These are phyloP conservation scores for Saccharomyces eubayanus DNA, from an alignment of 805 yeast genomes.

Conservation along the genomic window DNA sequence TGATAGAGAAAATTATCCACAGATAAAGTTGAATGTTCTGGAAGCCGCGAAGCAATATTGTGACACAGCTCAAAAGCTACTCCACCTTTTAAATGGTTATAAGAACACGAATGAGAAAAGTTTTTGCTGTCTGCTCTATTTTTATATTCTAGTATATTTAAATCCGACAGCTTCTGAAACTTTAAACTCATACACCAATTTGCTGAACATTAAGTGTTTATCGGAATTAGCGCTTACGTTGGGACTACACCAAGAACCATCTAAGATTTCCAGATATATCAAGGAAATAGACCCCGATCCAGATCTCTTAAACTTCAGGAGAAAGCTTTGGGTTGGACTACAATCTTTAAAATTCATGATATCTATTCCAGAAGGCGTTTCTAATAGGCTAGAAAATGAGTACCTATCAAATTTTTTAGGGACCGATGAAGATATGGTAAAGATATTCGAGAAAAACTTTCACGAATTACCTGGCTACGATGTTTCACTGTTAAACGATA, in stretches of 20 bases:
- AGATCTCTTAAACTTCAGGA: conserved; percentile 2
- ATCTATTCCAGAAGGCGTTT: conserved; percentile 6
- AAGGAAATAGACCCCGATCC: neutral
- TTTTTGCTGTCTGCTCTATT: conserved; percentile 8
- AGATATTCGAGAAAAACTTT: neutral
- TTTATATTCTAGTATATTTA: conserved; percentile 8
- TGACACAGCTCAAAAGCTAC: conserved; percentile 6
- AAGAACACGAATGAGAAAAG: conserved; percentile 11
- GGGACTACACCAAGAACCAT: conserved; percentile 13
- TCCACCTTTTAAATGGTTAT: conserved; percentile 11
- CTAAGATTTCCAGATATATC: conserved; percentile 3
- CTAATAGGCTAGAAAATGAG: conserved; percentile 1
- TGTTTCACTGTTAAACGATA: conserved; percentile 4
- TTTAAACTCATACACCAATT: conserved; percentile 3
- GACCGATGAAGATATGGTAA: neutral
- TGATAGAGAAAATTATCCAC: neutral
- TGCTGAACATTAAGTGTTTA: conserved; percentile 7
- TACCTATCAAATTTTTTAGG: conserved; percentile 6
- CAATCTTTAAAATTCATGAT: conserved; percentile 10
- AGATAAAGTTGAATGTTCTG: neutral
- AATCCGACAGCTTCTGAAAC: conserved; percentile 9
- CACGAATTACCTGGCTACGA: conserved; percentile 3
- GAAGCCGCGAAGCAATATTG: conserved; percentile 8
- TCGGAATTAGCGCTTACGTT: conserved; percentile 5
- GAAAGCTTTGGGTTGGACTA: conserved; percentile 16